phyloP scores from a whole-genome alignment of 352 stramenopile species.

The Pythium aquatile region DNA sequence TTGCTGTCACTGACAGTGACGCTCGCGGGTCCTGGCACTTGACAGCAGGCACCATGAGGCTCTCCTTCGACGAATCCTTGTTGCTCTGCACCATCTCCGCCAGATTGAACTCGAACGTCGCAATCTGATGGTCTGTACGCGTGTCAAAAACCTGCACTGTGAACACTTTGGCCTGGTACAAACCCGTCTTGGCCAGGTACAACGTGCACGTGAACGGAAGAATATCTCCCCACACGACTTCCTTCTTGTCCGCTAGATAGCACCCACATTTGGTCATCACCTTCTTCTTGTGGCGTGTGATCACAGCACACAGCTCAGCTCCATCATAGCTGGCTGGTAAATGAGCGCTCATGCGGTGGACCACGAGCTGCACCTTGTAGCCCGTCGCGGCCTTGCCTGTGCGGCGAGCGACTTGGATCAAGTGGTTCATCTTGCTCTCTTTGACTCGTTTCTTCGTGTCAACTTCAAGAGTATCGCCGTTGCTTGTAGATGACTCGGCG shows the following conservation, averaged over 20 bases:
- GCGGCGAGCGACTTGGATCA: conserved; percentile 62
- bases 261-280: conserved; percentile 51
- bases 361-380: conserved; percentile 71
- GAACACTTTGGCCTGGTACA: conserved; percentile 72
- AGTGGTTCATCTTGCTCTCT: conserved; percentile 46
- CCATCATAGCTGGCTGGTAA: conserved; percentile 44
- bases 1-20: conserved; percentile 58
- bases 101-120: conserved; percentile 68
- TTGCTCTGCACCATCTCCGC: conserved; percentile 59
- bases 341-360: conserved; percentile 62
- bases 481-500: not conserved
- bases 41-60: conserved; percentile 45
- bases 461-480: not conserved
- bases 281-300: conserved; percentile 74
- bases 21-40: conserved; percentile 66
- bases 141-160: conserved; percentile 64
- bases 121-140: conserved; percentile 49
- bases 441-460: conserved; percentile 1
- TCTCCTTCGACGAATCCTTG: conserved; percentile 66
- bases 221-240: conserved; percentile 76
- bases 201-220: conserved; percentile 73
- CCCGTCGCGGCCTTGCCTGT: conserved; percentile 55
- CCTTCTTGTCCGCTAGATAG: conserved; percentile 46
- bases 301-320: conserved; percentile 54
- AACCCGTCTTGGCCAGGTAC: conserved; percentile 69